These are phyloP conservation scores for Actinidia arguta DNA, from an alignment of 179 eudicot genomes.

Conservation along the genomic window DNA sequence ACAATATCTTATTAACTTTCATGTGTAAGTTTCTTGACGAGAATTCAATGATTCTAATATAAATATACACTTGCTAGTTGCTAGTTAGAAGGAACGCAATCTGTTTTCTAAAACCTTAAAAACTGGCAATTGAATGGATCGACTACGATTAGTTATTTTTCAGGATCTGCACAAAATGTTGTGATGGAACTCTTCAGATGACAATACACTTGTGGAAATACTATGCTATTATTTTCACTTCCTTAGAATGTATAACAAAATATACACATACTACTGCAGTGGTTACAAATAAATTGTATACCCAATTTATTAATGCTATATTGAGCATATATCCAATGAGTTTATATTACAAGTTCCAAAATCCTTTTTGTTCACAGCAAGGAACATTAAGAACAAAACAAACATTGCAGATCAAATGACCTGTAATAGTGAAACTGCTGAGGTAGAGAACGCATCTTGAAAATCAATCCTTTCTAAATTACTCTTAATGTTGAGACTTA, in stretches of 20 bases:
- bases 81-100: background rate
- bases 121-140: background rate
- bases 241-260: background rate
- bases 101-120: no score
- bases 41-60: background rate
- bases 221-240: slow-evolving; percentile 3
- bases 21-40: background rate
- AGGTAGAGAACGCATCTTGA: background rate
- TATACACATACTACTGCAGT: background rate
- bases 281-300: background rate
- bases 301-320: background rate
- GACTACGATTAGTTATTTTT: background rate
- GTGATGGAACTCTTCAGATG: background rate
- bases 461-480: background rate
- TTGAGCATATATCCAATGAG: background rate
- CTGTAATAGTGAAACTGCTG: background rate
- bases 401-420: background rate
- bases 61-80: background rate
- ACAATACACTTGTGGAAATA: background rate
- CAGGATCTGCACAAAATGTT: no score
- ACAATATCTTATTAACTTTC: background rate
- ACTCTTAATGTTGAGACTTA: background rate
- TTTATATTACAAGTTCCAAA: background rate
- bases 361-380: background rate
- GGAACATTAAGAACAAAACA: background rate